Conservation (phyloP, 139 green algal genomes). For the Haematococcus lacustris region DNA sequence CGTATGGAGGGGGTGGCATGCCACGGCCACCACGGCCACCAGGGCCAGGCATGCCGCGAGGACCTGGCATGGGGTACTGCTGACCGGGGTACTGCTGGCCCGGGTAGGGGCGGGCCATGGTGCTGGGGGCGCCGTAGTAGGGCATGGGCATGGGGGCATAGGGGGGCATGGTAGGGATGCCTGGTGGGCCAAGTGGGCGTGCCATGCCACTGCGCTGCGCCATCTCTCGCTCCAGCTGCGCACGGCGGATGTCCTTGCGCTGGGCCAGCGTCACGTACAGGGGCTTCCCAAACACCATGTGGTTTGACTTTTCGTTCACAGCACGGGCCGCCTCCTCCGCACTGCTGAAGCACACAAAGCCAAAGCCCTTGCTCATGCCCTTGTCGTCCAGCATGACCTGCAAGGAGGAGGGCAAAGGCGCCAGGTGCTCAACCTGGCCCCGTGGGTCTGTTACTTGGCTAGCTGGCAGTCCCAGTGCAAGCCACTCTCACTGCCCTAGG, state of each 20-base stretch:
- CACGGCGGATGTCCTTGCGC: slow-evolving; percentile 68
- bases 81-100: no score
- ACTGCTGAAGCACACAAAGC: slow-evolving; percentile 88
- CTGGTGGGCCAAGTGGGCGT: slow-evolving; percentile 32
- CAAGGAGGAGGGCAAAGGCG: no score
- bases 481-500: no score
- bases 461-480: no score
- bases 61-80: slow-evolving; percentile 10
- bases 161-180: no score
- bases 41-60: slow-evolving; percentile 13
- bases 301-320: slow-evolving; percentile 79
- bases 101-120: neutral
- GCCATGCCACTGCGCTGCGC: slow-evolving; percentile 28
- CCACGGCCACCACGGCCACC: slow-evolving; percentile 5
- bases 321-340: slow-evolving; percentile 77
- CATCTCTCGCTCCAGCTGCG: slow-evolving; percentile 70
- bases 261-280: slow-evolving; percentile 89
- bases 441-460: no score
- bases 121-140: neutral
- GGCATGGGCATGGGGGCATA: neutral
- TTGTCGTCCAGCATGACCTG: slow-evolving; percentile 74
- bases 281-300: slow-evolving; percentile 82
- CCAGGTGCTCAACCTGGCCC: no score
- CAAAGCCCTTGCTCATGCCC: slow-evolving; percentile 76
- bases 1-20: neutral